A percentile compares a stretch with the other conserved stretches of the same genome.
Conservation (phyloP, 169 alveolate genomes). For the Fabrea salina region DNA sequence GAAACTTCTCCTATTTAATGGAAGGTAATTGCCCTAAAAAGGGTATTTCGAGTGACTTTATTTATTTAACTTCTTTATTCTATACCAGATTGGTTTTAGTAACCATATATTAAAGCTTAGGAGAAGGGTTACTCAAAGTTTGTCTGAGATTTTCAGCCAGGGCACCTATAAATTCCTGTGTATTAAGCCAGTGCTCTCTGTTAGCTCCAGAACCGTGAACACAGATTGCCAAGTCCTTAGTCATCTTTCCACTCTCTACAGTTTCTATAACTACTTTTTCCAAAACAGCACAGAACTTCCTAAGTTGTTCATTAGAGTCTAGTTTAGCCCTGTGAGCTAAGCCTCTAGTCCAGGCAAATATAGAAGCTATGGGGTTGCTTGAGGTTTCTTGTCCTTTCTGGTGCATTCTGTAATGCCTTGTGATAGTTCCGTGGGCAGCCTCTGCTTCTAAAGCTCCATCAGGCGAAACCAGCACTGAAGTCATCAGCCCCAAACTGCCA, state of each 20-base stretch:
- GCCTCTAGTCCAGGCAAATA: constrained; percentile 96
- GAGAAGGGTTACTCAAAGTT: no score
- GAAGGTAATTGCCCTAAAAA: no score
- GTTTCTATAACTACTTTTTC: constrained; percentile 87
- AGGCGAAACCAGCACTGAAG: constrained; percentile 91
- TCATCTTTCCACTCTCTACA: constrained; percentile 89
- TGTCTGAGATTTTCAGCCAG: constrained; percentile 58
- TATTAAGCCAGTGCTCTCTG: constrained; percentile 44
- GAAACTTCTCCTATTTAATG: no score
- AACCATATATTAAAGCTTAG: no score
- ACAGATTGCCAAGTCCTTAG: constrained; percentile 92
- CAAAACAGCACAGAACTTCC: constrained; percentile 79
- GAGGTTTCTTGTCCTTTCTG: constrained; percentile 89
- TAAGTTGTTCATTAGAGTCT: constrained; percentile 84
- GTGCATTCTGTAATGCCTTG: constrained; percentile 89
- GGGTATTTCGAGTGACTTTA: no score
- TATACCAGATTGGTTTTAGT: no score
- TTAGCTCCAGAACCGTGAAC: constrained; percentile 48
- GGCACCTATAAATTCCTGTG: constrained; percentile 52
- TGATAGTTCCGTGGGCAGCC: constrained; percentile 97
- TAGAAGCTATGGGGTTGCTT: constrained; percentile 94
- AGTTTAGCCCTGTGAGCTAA: constrained; percentile 85
- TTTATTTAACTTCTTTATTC: no score
- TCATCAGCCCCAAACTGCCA: constrained; percentile 95
- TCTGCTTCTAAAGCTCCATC: constrained; percentile 93